Base-by-base conservation (phyloP, 768 basidiomycete genomes). In the Bullera alba region DNA sequence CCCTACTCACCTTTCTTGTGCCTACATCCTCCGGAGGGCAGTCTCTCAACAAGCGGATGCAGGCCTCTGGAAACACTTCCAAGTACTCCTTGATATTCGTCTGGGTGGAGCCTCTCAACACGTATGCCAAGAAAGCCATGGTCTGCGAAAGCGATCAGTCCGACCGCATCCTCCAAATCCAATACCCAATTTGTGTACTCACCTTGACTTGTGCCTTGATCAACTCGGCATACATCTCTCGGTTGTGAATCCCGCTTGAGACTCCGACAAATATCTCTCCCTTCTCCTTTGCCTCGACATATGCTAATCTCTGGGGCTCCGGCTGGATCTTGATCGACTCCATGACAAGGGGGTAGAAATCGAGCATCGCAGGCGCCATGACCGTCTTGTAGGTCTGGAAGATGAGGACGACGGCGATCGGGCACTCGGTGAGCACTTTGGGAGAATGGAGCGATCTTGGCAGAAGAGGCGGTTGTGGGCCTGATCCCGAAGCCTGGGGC, bases 341-440 rank as follows among this genome's bases (percentile, higher is more conserved):
- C 55, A 93, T 85, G 12, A 86, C 84, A n/a, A 86, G 79, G 8
- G 80, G 76, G 30, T 89, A 78, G 5, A 85, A 85, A 15, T 80
- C 77, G 61, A 83, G 79, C 52, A 93, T 79, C 15, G 81, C 77
- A 2, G 82, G 76, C 14, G 79, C 75, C 44, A 87, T 82, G 53
- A 85, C 71, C 6, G 76, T 74, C 37, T 83, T 80, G 58, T 87
- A 84, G 32, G 81, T 79, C 72, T 96, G 93, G 54, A 86, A 84
- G 73, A 95, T 85, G 23, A 90, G 81, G 25, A 91, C 86, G 67
- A 93, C 82, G 12, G 88, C 83, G 77, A 92, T 85, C 4, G 87
- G 87, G 78, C 93, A 85, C 75, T 99, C 95, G 14, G 87, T 84
- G 10, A 96, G 76, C 8, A 95, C 86, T 73, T 95, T 96, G 78